These are phyloP conservation scores for Tilletia horrida DNA, from an alignment of 1,284 basidiomycete species.

Conservation along the genomic window DNA sequence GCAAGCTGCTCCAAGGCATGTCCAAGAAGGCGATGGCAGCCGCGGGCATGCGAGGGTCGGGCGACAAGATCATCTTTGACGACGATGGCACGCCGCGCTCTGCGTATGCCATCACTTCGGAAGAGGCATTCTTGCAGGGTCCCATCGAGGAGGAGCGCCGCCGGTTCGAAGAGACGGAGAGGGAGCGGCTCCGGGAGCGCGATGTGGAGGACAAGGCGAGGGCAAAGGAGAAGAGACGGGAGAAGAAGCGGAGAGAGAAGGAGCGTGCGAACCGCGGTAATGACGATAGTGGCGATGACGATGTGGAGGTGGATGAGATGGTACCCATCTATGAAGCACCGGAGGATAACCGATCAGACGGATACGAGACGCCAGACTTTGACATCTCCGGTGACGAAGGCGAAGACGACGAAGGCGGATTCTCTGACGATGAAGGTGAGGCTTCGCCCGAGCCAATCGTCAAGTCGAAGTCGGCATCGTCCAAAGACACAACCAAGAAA, in stretches of 20 bases:
- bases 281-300: conserved; percentile 34
- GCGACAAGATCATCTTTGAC: conserved; percentile 77
- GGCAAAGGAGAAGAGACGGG: conserved; percentile 45
- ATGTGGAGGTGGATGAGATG: conserved; percentile 57
- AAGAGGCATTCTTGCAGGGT: conserved; percentile 71
- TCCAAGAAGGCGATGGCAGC: conserved; percentile 74
- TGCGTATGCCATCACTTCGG: conserved; percentile 68
- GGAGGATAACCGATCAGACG: conserved; percentile 38
- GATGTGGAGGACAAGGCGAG: conserved; percentile 50
- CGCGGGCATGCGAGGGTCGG: conserved; percentile 77
- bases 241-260: conserved; percentile 71
- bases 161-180: conserved; percentile 71
- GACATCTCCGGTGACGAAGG: conserved; percentile 28
- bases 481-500: not conserved
- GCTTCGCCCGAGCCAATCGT: conserved; percentile 7
- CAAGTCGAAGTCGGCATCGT: not conserved
- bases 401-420: conserved; percentile 24
- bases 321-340: conserved; percentile 28
- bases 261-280: conserved; percentile 69
- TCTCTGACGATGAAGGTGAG: conserved; percentile 25
- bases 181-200: conserved; percentile 81
- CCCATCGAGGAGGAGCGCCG: conserved; percentile 68
- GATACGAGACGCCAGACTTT: conserved; percentile 50
- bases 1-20: conserved; percentile 68
- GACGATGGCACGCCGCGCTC: conserved; percentile 60